These are phyloP conservation scores for Arabidopsis arenosa DNA, from an alignment of 345 rosid species.

Conservation along the genomic window DNA sequence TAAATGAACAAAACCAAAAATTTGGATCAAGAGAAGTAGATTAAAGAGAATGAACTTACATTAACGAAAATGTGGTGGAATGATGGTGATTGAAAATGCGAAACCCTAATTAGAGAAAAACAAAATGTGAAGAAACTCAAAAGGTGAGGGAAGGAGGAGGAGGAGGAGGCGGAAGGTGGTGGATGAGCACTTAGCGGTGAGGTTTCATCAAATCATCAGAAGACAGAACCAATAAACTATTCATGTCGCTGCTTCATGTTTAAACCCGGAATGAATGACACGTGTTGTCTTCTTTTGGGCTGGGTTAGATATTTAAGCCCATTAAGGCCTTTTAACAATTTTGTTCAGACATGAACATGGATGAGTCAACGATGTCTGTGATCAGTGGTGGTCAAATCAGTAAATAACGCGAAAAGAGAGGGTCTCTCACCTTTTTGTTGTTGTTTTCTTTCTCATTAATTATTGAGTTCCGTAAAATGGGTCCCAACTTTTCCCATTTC, in stretches of 20 bases:
- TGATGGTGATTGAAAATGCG: background rate
- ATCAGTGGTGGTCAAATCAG: constrained; percentile 32
- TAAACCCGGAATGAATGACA: constrained; percentile 11
- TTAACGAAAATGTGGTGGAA: background rate
- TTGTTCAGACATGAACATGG: constrained; percentile 1
- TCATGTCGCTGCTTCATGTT: constrained; percentile 32
- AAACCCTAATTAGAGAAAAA: constrained; percentile 8
- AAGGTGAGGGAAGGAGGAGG: constrained; percentile 17
- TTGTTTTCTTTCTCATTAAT: constrained; percentile 12
- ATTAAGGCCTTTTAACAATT: background rate
- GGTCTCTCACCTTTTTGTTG: constrained; percentile 17
- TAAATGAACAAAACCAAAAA: constrained; percentile 6
- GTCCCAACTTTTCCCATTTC: constrained; percentile 34
- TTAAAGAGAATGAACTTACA: constrained; percentile 27
- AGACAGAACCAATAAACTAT: constrained; percentile 34
- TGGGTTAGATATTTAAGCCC: constrained; percentile 1
- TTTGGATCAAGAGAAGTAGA: constrained; percentile 23
- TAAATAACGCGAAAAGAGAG: constrained; percentile 36
- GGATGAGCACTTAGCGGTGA: constrained; percentile 44
- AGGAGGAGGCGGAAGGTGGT: constrained; percentile 10
- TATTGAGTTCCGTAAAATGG: constrained; percentile 35
- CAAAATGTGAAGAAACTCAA: background rate
- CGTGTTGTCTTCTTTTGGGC: constrained; percentile 34
- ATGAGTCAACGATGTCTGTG: constrained; percentile 19
- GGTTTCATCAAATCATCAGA: constrained; percentile 23